Evolutionary conservation across 805 yeast genomes (phyloP), one percentile per base, ranked within the genome.

Genomic region (Schwanniomyces polymorphus): DNA sequence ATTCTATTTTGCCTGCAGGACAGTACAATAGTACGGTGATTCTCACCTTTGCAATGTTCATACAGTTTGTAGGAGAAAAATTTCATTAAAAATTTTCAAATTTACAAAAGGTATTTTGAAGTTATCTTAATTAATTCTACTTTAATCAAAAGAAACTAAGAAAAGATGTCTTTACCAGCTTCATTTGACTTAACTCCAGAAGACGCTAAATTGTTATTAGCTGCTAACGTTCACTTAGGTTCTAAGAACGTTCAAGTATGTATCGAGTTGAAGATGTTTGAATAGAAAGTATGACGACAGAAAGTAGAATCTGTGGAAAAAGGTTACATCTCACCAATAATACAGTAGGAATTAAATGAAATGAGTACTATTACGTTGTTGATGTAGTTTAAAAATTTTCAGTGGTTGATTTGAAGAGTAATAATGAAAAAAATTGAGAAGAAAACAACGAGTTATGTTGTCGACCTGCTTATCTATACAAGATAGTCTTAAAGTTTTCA

Each of bases 191-290:
- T 88, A 79, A 90, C 97, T 77, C 90, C 91, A 78, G 97, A 90
- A 82, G 97, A 91, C 81, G 96, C 96, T 81, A 94, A 94, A 85
- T 88, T 92, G 76, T 85, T 94, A 80, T 86, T 94, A 82, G 98
- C 99, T 77, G 99, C 99, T 77, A 92, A 92, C 90, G 89, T 86
- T 71, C 99, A 94, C 85, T 87, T 94, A 77, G 99, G 99, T 79
- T 86, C 98, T 76, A 94, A 94, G 90, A 94, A 94, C 90, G 96
- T 92, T 78, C 97, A 91, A 84, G 96, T 88, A 85, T 79, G 91
- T 84, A 66, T 53, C 29, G 42, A 48, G 16, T 37, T 27, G 34
- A 16, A 33, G 42, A 38, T 14, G 26, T 37, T 18, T 18, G 27
- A 18, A 21, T 37, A 37, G 27, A 21, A 16, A 31, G 18, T 28